Percentiles rank a stretch among this genome's conserved stretches.
These are phyloP conservation scores for Kodamaea laetipori DNA, from an alignment of 805 yeast species.

Conservation along the genomic window DNA sequence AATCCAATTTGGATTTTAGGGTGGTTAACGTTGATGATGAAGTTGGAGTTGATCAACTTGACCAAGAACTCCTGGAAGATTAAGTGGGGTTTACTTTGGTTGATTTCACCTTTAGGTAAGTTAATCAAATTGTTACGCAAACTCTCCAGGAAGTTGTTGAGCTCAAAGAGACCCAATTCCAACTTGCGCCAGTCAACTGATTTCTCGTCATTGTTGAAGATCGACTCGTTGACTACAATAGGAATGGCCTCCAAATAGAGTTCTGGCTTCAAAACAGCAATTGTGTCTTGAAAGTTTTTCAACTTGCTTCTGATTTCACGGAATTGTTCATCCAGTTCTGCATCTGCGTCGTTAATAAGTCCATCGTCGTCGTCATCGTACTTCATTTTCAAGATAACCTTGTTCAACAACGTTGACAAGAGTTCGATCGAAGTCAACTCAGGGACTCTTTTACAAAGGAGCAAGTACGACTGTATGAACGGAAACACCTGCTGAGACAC, in stretches of 20 bases:
- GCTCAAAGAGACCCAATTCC: slow-evolving; percentile 85
- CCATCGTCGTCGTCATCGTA: slow-evolving; percentile 77
- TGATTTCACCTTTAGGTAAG: slow-evolving; percentile 64
- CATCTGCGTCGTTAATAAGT: slow-evolving; percentile 55
- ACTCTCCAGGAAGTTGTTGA: slow-evolving; percentile 76
- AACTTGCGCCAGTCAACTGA: slow-evolving; percentile 72
- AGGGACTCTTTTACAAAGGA: slow-evolving; percentile 62
- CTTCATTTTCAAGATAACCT: slow-evolving; percentile 75
- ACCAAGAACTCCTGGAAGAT: slow-evolving; percentile 64
- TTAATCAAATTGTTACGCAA: slow-evolving; percentile 76
- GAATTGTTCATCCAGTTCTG: slow-evolving; percentile 65
- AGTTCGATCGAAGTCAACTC: slow-evolving; percentile 45
- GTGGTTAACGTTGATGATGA: slow-evolving; percentile 56
- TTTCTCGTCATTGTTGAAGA: slow-evolving; percentile 25
- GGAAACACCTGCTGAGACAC: slow-evolving; percentile 82
- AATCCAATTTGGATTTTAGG: slow-evolving; percentile 80
- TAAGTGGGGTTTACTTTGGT: slow-evolving; percentile 63
- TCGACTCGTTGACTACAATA: slow-evolving; percentile 52
- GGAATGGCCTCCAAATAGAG: slow-evolving; percentile 63
- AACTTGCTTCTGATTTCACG: slow-evolving; percentile 74
- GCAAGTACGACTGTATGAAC: slow-evolving; percentile 71
- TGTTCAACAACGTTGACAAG: slow-evolving; percentile 62
- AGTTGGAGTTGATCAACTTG: slow-evolving; percentile 51
- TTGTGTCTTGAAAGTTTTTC: slow-evolving; percentile 80
- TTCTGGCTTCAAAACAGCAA: slow-evolving; percentile 57